Percentiles rank a stretch among this genome's conserved stretches.
phyloP scores from a whole-genome alignment of 208 protist species.

The Wallacemonas sp. region DNA sequence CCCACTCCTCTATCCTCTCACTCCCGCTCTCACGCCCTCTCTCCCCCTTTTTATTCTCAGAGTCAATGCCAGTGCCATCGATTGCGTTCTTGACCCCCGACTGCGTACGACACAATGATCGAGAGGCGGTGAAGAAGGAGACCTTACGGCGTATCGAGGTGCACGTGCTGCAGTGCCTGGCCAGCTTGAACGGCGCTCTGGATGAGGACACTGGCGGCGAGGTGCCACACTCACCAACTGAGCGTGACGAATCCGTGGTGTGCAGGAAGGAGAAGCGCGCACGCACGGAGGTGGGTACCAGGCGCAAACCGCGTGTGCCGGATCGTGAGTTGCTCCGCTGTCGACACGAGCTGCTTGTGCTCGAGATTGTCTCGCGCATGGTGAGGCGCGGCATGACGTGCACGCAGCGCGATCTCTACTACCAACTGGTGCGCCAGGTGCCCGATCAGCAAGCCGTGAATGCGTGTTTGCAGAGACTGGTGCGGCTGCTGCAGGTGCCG shows the following conservation, averaged over 20 bases:
- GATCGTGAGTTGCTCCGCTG: neutral
- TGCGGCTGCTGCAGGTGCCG: constrained; percentile 41
- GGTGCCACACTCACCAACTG: neutral
- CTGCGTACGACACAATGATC: constrained; percentile 19
- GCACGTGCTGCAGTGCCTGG: constrained; percentile 33
- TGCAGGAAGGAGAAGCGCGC: too few relatives aligned
- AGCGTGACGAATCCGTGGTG: too few relatives aligned
- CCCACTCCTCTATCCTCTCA: too few relatives aligned
- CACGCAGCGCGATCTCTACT: constrained; percentile 85
- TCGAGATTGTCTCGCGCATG: constrained; percentile 46
- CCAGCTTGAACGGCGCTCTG: neutral
- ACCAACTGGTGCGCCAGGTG: constrained; percentile 60
- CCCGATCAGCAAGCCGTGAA: constrained; percentile 56
- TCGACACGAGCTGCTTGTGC: constrained; percentile 41
- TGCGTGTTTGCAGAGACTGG: constrained; percentile 38
- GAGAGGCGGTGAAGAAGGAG: too few relatives aligned
- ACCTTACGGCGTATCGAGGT: constrained; percentile 67
- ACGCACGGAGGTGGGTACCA: neutral
- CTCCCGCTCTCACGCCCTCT: constrained; percentile 13
- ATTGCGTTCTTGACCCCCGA: too few relatives aligned
- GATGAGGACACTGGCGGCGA: neutral
- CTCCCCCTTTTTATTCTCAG: neutral
- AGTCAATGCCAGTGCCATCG: too few relatives aligned
- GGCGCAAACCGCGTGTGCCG: neutral
- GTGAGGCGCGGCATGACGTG: constrained; percentile 30